Conservation (phyloP, 2,329 filamentous ascomycete species). For the Purpureocillium takamizusanense region DNA sequence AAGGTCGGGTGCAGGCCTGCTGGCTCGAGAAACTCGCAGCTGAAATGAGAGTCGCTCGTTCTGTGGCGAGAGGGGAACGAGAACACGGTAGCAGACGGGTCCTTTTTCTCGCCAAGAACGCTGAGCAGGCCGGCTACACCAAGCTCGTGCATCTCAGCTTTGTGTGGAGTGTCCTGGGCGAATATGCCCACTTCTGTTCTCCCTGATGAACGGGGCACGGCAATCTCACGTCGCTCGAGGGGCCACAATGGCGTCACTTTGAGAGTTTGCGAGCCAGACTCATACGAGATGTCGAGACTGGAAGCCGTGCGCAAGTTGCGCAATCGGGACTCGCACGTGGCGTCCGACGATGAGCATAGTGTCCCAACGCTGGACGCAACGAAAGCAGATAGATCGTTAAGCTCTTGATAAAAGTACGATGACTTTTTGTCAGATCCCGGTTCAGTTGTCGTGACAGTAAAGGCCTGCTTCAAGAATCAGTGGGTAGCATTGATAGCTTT, state of each 20-base stretch:
- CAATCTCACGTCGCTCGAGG: constrained; percentile 28
- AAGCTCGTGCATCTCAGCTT: constrained; percentile 61
- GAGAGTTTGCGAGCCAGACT: constrained; percentile 55
- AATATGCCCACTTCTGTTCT: constrained; percentile 78
- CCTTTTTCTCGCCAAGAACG: constrained; percentile 65
- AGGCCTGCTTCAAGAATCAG: too few species aligned
- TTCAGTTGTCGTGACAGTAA: constrained; percentile 6
- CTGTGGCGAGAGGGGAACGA: constrained; percentile 73
- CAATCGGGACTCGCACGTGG: constrained; percentile 40
- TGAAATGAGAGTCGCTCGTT: constrained; percentile 49
- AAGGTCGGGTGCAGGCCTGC: constrained; percentile 79
- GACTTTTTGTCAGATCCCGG: constrained; percentile 36
- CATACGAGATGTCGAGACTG: constrained; percentile 70
- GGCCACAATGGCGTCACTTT: constrained; percentile 59
- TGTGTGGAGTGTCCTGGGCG: constrained; percentile 49
- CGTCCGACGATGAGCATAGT: constrained; percentile 38
- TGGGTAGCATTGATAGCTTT: too few species aligned
- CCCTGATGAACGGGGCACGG: constrained; percentile 32
- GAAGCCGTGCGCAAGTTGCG: constrained; percentile 40
- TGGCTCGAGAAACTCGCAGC: constrained; percentile 55
- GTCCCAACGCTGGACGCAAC: constrained; percentile 40
- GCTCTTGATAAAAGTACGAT: constrained; percentile 61
- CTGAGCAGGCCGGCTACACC: constrained; percentile 70
- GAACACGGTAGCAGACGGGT: constrained; percentile 70
- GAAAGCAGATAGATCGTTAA: constrained; percentile 49